Percentiles rank a stretch among this genome's conserved stretches.
Conservation (phyloP, 78 protist species). For the Thecamonas trahens region DNA sequence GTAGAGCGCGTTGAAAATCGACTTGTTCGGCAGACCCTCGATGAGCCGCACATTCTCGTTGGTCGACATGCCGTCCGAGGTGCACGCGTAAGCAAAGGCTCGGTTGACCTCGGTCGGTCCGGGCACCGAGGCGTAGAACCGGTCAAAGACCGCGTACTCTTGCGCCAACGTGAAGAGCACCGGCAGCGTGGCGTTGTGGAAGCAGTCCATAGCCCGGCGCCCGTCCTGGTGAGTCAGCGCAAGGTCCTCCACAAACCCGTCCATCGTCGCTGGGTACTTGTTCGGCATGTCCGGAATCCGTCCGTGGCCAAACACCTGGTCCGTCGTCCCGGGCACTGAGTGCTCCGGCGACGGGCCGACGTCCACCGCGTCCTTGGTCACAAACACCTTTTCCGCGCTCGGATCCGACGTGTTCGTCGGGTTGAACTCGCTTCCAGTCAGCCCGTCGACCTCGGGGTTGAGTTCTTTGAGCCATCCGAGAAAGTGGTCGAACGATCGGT, state of each 20-base stretch:
- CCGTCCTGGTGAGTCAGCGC: neutral
- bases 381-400: neutral
- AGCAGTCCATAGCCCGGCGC: neutral
- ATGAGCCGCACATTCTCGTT: neutral
- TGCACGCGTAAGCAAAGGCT: conserved; percentile 2
- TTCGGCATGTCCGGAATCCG: neutral
- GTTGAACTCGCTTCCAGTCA: neutral
- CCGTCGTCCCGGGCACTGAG: neutral
- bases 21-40: neutral
- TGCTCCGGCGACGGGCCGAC: conserved; percentile 13
- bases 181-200: neutral
- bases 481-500: conserved; percentile 41
- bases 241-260: conserved; percentile 2
- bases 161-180: neutral
- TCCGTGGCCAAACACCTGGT: neutral
- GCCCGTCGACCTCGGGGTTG: neutral
- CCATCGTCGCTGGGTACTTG: neutral
- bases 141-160: conserved; percentile 25
- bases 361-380: neutral
- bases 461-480: conserved; percentile 1
- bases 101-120: conserved; percentile 23
- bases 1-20: conserved; percentile 4
- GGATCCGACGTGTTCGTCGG: neutral
- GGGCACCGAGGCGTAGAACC: conserved; percentile 8
- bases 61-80: conserved; percentile 14